Evolutionary conservation across 331 rosid genomes (phyloP).

Genomic region (Malus hybrid): DNA sequence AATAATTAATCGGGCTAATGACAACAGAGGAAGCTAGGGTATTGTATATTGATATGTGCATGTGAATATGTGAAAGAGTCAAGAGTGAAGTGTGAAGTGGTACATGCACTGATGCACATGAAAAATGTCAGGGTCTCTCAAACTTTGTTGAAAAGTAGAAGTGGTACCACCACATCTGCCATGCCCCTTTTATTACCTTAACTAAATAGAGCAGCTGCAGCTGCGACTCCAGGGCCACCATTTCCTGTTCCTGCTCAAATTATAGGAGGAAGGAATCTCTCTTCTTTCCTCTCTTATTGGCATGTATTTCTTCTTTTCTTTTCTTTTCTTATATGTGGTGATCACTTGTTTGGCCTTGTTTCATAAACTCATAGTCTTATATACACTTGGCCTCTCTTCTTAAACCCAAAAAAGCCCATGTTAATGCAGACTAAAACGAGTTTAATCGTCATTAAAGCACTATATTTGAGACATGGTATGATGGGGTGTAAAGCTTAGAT

Average conservation of each 20-base stretch:
- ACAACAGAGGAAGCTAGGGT: not conserved
- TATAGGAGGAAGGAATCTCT: not conserved
- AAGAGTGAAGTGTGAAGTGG: not conserved
- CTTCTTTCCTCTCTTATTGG: not conserved
- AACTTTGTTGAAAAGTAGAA: conserved; percentile 18
- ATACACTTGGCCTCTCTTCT: not conserved
- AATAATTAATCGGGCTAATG: not conserved
- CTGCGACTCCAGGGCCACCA: not conserved
- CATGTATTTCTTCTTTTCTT: not conserved
- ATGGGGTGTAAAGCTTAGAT: not conserved
- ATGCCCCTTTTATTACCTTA: conserved; percentile 17
- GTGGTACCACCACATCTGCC: not conserved
- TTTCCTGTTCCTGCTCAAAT: not conserved
- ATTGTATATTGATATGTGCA: not conserved
- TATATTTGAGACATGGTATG: too few species aligned
- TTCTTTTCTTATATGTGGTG: not conserved
- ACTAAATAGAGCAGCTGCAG: not conserved
- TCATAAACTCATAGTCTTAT: not conserved
- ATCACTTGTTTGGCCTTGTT: not conserved
- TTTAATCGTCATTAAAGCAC: too few species aligned
- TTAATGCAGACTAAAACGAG: not conserved
- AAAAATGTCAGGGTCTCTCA: conserved; percentile 7
- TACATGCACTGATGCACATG: not conserved
- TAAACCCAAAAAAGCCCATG: not conserved
- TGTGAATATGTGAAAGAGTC: not conserved